These are phyloP conservation scores for Cladorrhinum sp. DNA, from an alignment of 2,329 filamentous ascomycete species.

Conservation along the genomic window DNA sequence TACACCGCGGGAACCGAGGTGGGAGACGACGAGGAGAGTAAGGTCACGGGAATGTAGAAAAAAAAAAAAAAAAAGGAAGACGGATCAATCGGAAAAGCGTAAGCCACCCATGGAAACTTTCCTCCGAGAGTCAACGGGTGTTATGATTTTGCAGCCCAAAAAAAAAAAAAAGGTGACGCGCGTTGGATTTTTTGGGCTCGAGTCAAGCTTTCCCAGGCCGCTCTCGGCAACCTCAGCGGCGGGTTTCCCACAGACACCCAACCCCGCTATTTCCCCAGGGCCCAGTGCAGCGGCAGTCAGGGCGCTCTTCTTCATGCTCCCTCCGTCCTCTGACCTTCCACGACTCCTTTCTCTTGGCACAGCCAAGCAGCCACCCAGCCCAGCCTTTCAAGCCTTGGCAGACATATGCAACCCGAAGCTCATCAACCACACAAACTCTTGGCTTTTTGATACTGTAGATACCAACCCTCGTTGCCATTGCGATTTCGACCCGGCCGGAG, in stretches of 20 bases:
- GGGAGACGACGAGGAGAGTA: no score
- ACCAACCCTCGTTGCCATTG: slow-evolving; percentile 11
- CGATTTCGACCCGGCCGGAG: slow-evolving; percentile 15
- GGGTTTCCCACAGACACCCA: slow-evolving; percentile 1
- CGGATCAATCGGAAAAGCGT: background rate
- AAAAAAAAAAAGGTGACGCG: no score
- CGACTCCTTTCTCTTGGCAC: slow-evolving; percentile 27
- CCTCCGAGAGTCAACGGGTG: background rate
- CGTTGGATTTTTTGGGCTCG: background rate
- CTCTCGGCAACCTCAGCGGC: slow-evolving; percentile 13
- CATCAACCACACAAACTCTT: slow-evolving; percentile 27
- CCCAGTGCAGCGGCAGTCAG: slow-evolving; percentile 4
- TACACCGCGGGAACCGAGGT: no score
- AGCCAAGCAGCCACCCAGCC: slow-evolving; percentile 25
- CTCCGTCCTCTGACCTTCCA: slow-evolving; percentile 14
- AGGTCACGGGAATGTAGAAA: background rate
- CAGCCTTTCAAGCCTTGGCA: slow-evolving; percentile 30
- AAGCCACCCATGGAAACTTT: background rate
- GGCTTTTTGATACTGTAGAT: slow-evolving; percentile 15
- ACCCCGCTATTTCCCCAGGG: slow-evolving; percentile 7
- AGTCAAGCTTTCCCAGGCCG: slow-evolving; percentile 22
- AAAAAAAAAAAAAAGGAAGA: no score
- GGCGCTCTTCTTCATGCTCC: slow-evolving; percentile 17
- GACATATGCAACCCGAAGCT: slow-evolving; percentile 30
- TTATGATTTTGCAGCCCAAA: background rate